These are phyloP conservation scores for Candida neerlandica DNA, from an alignment of 1,139 yeast species.

Conservation along the genomic window DNA sequence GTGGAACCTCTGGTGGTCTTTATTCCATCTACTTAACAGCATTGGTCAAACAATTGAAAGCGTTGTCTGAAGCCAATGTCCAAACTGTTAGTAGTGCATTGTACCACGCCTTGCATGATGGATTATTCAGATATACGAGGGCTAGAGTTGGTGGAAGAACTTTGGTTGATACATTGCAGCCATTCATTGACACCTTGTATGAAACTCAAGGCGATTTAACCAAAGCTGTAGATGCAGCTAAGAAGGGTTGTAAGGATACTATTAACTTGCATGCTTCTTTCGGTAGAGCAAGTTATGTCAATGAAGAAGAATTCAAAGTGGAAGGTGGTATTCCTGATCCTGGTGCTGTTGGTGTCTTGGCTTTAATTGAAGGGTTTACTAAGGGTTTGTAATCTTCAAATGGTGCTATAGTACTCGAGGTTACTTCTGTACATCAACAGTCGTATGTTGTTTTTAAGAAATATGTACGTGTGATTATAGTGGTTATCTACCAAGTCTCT, in stretches of 20 bases:
- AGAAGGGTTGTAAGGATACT: conserved; percentile 75
- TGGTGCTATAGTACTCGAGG: too few species aligned
- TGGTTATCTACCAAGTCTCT: conserved; percentile 9
- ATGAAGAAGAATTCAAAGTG: conserved; percentile 53
- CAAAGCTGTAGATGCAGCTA: conserved; percentile 69
- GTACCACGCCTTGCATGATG: conserved; percentile 42
- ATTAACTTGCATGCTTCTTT: conserved; percentile 77
- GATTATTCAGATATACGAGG: conserved; percentile 70
- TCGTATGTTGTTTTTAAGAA: background rate
- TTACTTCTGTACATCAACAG: too few species aligned
- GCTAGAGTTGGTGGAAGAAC: conserved; percentile 93
- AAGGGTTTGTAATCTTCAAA: conserved; percentile 8
- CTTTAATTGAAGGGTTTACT: conserved; percentile 59
- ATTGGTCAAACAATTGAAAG: conserved; percentile 34
- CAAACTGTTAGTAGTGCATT: conserved; percentile 30
- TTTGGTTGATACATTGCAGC: conserved; percentile 82
- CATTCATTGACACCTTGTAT: conserved; percentile 69
- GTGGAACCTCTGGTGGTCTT: conserved; percentile 95
- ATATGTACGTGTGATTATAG: conserved; percentile 9
- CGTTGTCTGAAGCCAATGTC: conserved; percentile 39
- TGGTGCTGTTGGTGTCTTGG: conserved; percentile 84
- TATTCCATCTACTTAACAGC: conserved; percentile 76
- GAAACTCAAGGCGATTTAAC: conserved; percentile 48
- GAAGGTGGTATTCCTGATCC: conserved; percentile 86
- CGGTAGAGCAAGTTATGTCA: conserved; percentile 92